Conservation (phyloP, 345 rosid genomes). For the Boechera retrofracta region DNA sequence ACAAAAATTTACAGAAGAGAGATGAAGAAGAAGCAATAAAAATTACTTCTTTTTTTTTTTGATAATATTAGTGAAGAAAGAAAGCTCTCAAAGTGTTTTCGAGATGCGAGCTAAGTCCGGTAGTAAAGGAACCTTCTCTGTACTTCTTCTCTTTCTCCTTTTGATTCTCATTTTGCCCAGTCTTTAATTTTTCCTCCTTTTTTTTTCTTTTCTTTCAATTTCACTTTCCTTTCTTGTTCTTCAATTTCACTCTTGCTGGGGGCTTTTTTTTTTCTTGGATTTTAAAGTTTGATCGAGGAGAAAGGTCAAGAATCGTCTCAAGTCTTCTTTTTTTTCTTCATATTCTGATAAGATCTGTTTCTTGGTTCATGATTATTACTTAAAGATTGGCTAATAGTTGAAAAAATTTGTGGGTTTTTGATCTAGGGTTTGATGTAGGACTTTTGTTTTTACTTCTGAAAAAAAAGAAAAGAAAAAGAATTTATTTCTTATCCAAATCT, state of each 20-base stretch:
- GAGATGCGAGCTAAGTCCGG: conserved; percentile 72
- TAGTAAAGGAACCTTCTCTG: conserved; percentile 67
- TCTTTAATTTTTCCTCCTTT: conserved; percentile 41
- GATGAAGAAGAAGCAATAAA: conserved; percentile 30
- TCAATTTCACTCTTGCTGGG: conserved; percentile 28
- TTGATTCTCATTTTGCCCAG: conserved; percentile 72
- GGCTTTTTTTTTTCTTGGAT: neutral
- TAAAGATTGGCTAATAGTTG: conserved; percentile 11
- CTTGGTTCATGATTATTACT: conserved; percentile 29
- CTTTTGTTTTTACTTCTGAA: conserved; percentile 10
- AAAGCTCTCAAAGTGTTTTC: conserved; percentile 17
- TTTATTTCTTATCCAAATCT: conserved; percentile 42
- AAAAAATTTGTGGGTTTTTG: conserved; percentile 10
- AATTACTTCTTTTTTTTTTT: neutral
- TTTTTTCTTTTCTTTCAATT: neutral
- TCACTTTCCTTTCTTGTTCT: conserved; percentile 31
- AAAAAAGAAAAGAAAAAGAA: conserved; percentile 26
- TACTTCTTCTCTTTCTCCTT: conserved; percentile 66
- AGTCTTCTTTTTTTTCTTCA: conserved; percentile 6
- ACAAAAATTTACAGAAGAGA: neutral
- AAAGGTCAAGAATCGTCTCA: neutral
- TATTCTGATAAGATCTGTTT: conserved; percentile 42
- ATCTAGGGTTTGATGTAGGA: conserved; percentile 49
- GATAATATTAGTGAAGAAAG: neutral
- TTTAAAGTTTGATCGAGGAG: conserved; percentile 3